These are phyloP conservation scores for Cordyceps cateniannulata DNA, from an alignment of 2,329 filamentous ascomycete species.

Conservation along the genomic window DNA sequence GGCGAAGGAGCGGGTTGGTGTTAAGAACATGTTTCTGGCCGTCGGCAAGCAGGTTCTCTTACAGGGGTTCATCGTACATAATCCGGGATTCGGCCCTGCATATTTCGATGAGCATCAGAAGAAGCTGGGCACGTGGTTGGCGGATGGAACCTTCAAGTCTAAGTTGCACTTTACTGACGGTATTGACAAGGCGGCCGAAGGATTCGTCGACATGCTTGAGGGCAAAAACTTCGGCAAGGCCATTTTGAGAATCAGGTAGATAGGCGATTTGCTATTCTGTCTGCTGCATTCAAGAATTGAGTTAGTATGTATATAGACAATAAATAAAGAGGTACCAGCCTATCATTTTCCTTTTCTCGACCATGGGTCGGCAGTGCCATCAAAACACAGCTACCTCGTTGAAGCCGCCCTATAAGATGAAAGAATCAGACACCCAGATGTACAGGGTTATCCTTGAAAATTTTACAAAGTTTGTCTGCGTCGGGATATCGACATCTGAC, in stretches of 20 bases:
- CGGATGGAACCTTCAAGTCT: constrained; percentile 67
- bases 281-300: too few relatives aligned
- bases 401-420: too few relatives aligned
- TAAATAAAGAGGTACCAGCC: too few relatives aligned
- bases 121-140: constrained; percentile 69
- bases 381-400: too few relatives aligned
- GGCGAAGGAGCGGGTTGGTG: constrained; percentile 50
- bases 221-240: constrained; percentile 87
- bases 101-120: constrained; percentile 67
- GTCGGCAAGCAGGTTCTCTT: constrained; percentile 64
- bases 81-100: constrained; percentile 58
- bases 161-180: constrained; percentile 64
- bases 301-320: too few relatives aligned
- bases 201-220: constrained; percentile 65
- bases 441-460: too few relatives aligned
- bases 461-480: too few relatives aligned
- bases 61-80: constrained; percentile 68
- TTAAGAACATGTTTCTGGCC: constrained; percentile 59
- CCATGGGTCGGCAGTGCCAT: too few relatives aligned
- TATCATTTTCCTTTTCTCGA: too few relatives aligned
- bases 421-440: too few relatives aligned
- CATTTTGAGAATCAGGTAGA: constrained; percentile 57
- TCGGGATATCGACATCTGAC: too few relatives aligned
- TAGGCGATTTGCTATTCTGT: too few relatives aligned
- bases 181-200: constrained; percentile 70